Evolutionary conservation across 2,329 filamentous ascomycete genomes (phyloP), one percentile per base, ranked within the genome.

Genomic region (Zymoseptoria passerinii): DNA sequence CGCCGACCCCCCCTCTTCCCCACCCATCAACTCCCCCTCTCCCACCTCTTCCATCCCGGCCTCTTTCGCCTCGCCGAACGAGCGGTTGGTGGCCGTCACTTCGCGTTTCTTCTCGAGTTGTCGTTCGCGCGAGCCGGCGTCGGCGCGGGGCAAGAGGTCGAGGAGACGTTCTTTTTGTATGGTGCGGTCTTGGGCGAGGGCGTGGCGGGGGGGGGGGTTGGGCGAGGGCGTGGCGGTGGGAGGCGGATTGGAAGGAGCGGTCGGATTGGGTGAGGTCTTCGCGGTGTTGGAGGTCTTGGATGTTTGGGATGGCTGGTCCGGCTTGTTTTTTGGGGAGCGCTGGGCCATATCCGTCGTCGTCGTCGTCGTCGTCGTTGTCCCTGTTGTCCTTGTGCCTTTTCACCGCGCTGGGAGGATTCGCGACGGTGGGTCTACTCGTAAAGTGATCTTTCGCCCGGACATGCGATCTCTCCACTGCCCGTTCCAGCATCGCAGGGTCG

Each of bases 71-170:
- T 91, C 79, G 58, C 84, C 76, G 69, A 95, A 96, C 9, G 82
- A 81, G 27, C 84, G 82, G 77, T 95, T 86, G 64, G 86, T 84
- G 6, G 87, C 85, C 28, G 88, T 87, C 4, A 82, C 78, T 62
- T 88, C 87, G 35, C 81, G 82, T 63, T 86, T 87, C 81, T 96
- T 96, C 76, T 99, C 92, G 0, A 97, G 80, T 68, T 85, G 83
- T 9, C 92, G 85, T 75, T 96, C 92, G 51, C 86, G 85, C 0
- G 88, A 89, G 0, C 92, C 91, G 0, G 91, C 77, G 60, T 94
- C 90, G 0, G 92, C 90, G 9, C 90, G 88, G 0, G 92, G 92
- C 0, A 81, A 83, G 0, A 96, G 76, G 63, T 96, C 92, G 13
- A 96, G 90, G 0, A 94, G 79, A 0, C 82, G 81, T 56, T 88